Evolutionary conservation across 306 rosid species (phyloP), one percentile per base, ranked within the genome.

Genomic region (Clitoria ternatea): DNA sequence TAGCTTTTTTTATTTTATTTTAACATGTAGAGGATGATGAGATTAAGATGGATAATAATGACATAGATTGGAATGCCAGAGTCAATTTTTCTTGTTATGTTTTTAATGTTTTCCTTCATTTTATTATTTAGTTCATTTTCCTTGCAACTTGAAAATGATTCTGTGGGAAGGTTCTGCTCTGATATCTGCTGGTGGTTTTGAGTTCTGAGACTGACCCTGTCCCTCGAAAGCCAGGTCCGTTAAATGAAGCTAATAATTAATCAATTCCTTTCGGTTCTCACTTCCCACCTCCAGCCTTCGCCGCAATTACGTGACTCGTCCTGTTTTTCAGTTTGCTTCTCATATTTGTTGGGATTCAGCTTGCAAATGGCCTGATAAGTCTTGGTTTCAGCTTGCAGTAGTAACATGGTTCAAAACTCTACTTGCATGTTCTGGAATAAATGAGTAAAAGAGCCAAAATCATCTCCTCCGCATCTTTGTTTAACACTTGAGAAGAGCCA

Each of bases 241-340:
- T 68, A 40, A 74, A 44, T 17, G 36, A 63, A 49, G 30, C 66
- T 49, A 68, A 57, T n/a, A n/a, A n/a, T n/a, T n/a, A n/a, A n/a
- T 40, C 3, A 29, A 76, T 75, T 67, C 50, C 43, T n/a, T n/a
- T n/a, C n/a, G n/a, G n/a, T n/a, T n/a, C n/a, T n/a, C n/a, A n/a
- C n/a, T n/a, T 61, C 42, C 35, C 4, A 14, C 62, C 8, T 62
- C 11, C 67, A 4, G 3, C 26, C 55, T n/a, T n/a, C n/a, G 40
- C 65, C 71, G 10, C 74, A 91, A 97, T 96, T 77, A 85, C 99
- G 32, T 91, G n/a, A n/a, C 99, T 78, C 92, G 91, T 64, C 96
- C 96, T 5, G 71, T 91, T 70, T 77, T 73, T 66, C 92, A 91
- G 65, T 95, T 91, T 81, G 65, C 85, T 49, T 87, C 96, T 57